phyloP scores from a whole-genome alignment of 2,329 filamentous ascomycete species.

The Fusarium vanettenii region DNA sequence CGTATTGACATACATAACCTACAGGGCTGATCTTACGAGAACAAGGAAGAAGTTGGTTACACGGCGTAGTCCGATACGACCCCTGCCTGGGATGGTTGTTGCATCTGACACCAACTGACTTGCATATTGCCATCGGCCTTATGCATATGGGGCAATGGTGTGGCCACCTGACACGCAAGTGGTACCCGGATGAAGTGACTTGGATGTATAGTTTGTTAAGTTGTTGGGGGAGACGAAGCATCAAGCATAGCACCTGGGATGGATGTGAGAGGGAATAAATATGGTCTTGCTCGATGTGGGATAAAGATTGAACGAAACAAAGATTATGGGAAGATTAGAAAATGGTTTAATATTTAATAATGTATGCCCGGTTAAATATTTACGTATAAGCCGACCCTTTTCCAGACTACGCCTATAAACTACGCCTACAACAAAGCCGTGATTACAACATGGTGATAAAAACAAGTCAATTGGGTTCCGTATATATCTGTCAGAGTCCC shows the following conservation, averaged over 20 bases:
- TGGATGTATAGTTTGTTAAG: neutral
- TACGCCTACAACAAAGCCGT: neutral
- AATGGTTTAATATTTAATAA: neutral
- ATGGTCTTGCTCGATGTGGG: neutral
- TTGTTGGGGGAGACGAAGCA: neutral
- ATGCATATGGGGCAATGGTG: too few species aligned
- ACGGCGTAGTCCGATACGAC: too few species aligned
- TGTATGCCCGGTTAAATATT: neutral
- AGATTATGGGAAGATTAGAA: neutral
- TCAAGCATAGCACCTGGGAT: neutral
- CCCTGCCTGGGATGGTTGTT: too few species aligned
- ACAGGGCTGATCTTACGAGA: too few species aligned
- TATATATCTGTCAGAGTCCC: too few species aligned
- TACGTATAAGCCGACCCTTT: neutral
- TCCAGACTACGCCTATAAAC: neutral
- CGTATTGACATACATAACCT: too few species aligned
- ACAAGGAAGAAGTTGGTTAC: too few species aligned
- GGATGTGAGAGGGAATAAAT: neutral
- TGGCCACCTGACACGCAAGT: neutral
- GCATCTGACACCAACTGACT: too few species aligned
- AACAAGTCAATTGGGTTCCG: too few species aligned
- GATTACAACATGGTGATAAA: neutral
- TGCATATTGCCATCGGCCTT: too few species aligned
- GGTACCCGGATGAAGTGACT: neutral
- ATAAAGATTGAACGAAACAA: neutral